Evolutionary conservation across 805 yeast genomes (phyloP).

Genomic region (Yamadazyma insecticola): DNA sequence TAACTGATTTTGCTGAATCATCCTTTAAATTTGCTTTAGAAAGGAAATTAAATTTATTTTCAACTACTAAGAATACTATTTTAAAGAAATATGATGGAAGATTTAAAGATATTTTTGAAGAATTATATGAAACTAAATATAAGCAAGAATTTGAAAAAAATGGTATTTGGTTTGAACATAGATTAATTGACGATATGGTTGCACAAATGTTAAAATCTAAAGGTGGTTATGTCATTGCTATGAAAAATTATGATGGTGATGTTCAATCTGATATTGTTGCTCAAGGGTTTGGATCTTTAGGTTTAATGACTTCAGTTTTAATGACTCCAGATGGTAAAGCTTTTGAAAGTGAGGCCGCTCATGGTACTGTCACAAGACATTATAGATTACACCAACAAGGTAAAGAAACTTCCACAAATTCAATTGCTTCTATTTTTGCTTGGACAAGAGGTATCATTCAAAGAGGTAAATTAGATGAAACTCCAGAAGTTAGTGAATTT

Average conservation of each 20-base stretch:
- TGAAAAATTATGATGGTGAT: constrained; percentile 98
- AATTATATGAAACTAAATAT: constrained; percentile 66
- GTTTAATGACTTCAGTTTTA: constrained; percentile 95
- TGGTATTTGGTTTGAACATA: constrained; percentile 96
- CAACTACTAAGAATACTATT: constrained; percentile 93
- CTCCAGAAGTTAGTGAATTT: constrained; percentile 80
- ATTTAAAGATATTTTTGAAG: constrained; percentile 91
- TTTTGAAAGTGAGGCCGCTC: constrained; percentile 97
- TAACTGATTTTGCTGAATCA: constrained; percentile 85
- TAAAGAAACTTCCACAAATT: constrained; percentile 94
- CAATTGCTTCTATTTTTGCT: constrained; percentile 95
- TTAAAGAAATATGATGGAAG: constrained; percentile 92
- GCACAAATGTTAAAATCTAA: constrained; percentile 96
- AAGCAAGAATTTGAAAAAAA: constrained; percentile 63
- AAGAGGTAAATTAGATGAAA: constrained; percentile 84
- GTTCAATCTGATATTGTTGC: constrained; percentile 96
- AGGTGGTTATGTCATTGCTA: constrained; percentile 93
- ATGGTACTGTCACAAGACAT: constrained; percentile 97
- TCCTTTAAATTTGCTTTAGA: constrained; percentile 84
- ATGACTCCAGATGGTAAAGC: constrained; percentile 96
- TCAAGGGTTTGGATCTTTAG: constrained; percentile 95
- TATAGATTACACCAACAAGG: constrained; percentile 95
- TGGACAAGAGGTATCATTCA: constrained; percentile 94
- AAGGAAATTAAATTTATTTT: constrained; percentile 73
- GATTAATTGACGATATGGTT: constrained; percentile 97